Evolutionary conservation across 2,329 filamentous ascomycete genomes (phyloP).

Genomic region (Thelonectria olida): DNA sequence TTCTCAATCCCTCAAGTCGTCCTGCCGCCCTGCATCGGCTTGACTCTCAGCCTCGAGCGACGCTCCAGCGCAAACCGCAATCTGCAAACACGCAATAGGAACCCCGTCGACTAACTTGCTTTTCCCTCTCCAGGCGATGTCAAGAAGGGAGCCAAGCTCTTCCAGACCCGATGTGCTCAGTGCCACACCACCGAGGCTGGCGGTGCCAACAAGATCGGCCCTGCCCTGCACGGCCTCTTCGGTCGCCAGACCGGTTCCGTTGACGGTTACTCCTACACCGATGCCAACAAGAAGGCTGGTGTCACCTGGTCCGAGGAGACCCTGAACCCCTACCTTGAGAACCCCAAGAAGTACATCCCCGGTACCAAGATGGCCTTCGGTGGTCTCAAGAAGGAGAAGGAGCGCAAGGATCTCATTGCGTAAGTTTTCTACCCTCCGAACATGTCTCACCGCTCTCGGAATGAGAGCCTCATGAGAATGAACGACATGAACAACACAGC

Average conservation of each 20-base stretch:
- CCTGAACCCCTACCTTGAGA: conserved; percentile 98
- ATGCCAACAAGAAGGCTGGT: conserved; percentile 98
- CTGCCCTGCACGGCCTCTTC: conserved; percentile 96
- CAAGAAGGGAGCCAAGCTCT: conserved; percentile 98
- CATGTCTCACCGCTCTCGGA: not conserved
- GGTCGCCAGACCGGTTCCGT: conserved; percentile 94
- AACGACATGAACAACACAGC: not conserved
- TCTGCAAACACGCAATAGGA: not conserved
- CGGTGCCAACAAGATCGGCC: conserved; percentile 98
- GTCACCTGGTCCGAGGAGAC: conserved; percentile 87
- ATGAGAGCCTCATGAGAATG: conserved; percentile 1
- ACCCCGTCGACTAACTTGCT: conserved; percentile 40
- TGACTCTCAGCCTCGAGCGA: not conserved
- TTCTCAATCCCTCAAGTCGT: not conserved
- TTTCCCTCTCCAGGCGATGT: conserved; percentile 73
- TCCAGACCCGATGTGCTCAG: conserved; percentile 98
- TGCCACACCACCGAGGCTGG: conserved; percentile 95
- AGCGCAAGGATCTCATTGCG: conserved; percentile 98
- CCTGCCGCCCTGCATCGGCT: not conserved
- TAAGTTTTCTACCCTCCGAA: conserved; percentile 66
- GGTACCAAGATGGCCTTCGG: conserved; percentile 99
- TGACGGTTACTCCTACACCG: conserved; percentile 95
- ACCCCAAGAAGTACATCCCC: conserved; percentile 99
- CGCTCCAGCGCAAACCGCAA: not conserved
- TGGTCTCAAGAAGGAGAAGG: conserved; percentile 99